Base-by-base conservation (phyloP, 768 basidiomycete species). In the Leccinum boreale region DNA sequence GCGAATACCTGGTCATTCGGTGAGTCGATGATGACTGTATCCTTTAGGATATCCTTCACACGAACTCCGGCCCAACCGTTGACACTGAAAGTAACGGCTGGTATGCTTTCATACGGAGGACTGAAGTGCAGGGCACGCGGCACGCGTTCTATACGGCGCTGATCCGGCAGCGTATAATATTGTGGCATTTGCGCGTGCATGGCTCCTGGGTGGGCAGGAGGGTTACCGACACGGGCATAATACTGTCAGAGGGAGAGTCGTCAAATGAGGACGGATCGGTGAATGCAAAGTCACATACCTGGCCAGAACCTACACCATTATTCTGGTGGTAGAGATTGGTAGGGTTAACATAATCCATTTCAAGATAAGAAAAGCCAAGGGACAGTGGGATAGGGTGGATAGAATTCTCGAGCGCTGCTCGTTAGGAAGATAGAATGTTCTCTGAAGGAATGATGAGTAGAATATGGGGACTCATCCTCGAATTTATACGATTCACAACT, bases 131-230 rank as follows among this genome's bases (percentile, higher is more conserved):
- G 7, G 2, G 55, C 24, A 28, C 55, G 55, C 19, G 55, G 55
- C 36, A 55, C 55, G 10, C 14, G 55, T 12, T 55, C 51, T 7
- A 55, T 53, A 15, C 55, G 55, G 19, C 55, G 55, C 15, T 55
- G 55, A 26, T 55, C 55, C 15, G 19, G 26, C 10, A 55, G 2
- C 51, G 3, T 11, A 11, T 53, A 55, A 10, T 52, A 39, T 21
- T 52, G 26, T 21, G 55, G 55, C 55, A 55, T 55, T 3, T 26
- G 33, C 5, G 55, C 35, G 6, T 39, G 50, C 50, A 53, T 54
- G n/a, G 55, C 26, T 21, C 55, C 55, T 1, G 55, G 55, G 19
- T 55, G 55, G 14, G 23, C 1, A 28, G 50, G 55, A 11, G 50
- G 50, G 26, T 53, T 55, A 19, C 26, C 31, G 17, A 11, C n/a